These are phyloP conservation scores for Urochloa ruziziensis DNA, from an alignment of 176 grass and related monocot genomes.

Conservation along the genomic window DNA sequence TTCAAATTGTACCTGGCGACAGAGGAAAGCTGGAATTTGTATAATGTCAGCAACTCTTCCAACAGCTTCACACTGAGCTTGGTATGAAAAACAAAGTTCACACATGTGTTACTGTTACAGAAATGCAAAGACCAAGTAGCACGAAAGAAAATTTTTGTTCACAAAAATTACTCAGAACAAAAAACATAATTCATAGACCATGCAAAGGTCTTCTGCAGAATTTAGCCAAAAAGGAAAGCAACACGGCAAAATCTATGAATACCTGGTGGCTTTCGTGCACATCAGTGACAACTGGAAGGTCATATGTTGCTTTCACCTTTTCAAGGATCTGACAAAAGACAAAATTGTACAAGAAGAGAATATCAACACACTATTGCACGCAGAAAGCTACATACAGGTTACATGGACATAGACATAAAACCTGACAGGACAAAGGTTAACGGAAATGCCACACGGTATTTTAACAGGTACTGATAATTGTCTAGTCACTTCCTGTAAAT, in stretches of 20 bases:
- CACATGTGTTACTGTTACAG: neutral
- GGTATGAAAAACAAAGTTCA: neutral
- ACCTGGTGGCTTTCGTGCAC: constrained; percentile 97
- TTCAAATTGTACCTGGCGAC: constrained; percentile 71
- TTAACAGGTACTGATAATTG: neutral
- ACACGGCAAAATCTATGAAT: neutral
- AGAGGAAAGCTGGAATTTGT: constrained; percentile 98
- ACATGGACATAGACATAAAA: neutral
- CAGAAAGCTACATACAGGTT: neutral
- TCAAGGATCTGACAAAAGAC: constrained; percentile 68
- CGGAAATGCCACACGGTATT: neutral
- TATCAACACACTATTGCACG: neutral
- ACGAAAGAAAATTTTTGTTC: neutral
- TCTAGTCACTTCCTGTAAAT: neutral
- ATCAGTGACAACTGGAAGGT: constrained; percentile 85
- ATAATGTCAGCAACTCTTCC: constrained; percentile 97
- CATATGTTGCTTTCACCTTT: constrained; percentile 84
- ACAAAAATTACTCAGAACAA: neutral
- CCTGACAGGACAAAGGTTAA: neutral
- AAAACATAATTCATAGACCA: constrained; percentile 4
- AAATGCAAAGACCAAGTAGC: neutral
- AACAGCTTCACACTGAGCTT: constrained; percentile 82
- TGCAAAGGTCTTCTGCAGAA: neutral
- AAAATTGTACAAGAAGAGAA: neutral
- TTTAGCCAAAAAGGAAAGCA: neutral